Evolutionary conservation across 208 protist species (phyloP).

Genomic region (Angomonas desouzai): DNA sequence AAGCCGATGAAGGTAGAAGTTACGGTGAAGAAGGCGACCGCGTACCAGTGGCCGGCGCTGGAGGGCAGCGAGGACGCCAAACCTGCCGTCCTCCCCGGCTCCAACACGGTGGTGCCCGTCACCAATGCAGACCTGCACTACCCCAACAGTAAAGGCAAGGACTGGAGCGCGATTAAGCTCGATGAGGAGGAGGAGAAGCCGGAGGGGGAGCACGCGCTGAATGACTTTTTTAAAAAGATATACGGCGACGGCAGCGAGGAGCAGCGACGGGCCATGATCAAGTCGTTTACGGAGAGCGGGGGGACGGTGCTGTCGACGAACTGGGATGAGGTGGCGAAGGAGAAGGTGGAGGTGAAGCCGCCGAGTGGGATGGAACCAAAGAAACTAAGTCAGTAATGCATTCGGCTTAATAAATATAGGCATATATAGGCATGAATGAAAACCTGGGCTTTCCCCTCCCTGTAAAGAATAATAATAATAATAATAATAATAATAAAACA

Average conservation of each 20-base stretch:
- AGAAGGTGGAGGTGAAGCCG: constrained; percentile 76
- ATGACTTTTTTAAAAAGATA: constrained; percentile 93
- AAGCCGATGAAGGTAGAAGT: constrained; percentile 90
- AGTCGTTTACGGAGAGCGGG: constrained; percentile 93
- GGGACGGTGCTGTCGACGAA: constrained; percentile 96
- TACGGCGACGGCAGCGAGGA: constrained; percentile 90
- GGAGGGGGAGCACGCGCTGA: constrained; percentile 88
- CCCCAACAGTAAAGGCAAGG: constrained; percentile 80
- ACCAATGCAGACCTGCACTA: constrained; percentile 56
- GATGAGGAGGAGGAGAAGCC: constrained; percentile 85
- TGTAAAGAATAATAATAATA: no score
- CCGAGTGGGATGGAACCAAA: constrained; percentile 91
- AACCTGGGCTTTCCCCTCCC: no score
- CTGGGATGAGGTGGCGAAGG: constrained; percentile 91
- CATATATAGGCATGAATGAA: no score
- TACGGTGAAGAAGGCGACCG: constrained; percentile 41
- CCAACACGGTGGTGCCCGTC: constrained; percentile 15
- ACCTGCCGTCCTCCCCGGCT: not conserved
- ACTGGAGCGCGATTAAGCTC: constrained; percentile 74
- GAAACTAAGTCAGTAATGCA: constrained; percentile 34
- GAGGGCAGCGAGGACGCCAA: constrained; percentile 24
- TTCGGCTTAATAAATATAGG: no score
- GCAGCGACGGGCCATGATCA: constrained; percentile 93
- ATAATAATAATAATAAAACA: no score
- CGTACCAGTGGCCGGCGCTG: constrained; percentile 72